Percentiles rank a stretch among this genome's conserved stretches.
phyloP scores from a whole-genome alignment of 345 rosid species.

The Brassica nigra region DNA sequence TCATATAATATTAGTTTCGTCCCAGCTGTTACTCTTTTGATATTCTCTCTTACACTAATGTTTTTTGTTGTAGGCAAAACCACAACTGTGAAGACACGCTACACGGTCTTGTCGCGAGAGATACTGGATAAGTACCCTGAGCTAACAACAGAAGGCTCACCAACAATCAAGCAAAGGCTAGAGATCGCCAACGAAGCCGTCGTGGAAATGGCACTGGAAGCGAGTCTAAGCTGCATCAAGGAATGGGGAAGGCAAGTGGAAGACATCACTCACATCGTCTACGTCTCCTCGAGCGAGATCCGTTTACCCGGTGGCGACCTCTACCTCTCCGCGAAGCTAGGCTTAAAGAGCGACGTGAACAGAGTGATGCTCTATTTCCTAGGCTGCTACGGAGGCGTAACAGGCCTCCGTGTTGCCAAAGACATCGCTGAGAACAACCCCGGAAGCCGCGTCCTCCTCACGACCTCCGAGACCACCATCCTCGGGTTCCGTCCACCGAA shows the following conservation, averaged over 20 bases:
- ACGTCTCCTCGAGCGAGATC: constrained; percentile 91
- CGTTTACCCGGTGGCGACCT: constrained; percentile 96
- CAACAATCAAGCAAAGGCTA: constrained; percentile 83
- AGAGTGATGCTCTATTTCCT: constrained; percentile 91
- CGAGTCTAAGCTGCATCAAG: constrained; percentile 75
- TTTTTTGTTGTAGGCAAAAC: constrained; percentile 64
- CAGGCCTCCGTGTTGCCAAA: constrained; percentile 93
- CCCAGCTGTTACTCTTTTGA: neutral
- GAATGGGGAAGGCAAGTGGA: constrained; percentile 78
- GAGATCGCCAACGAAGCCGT: constrained; percentile 90
- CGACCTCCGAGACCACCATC: constrained; percentile 91
- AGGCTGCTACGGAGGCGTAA: constrained; percentile 88
- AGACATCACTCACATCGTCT: constrained; percentile 88
- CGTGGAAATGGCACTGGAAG: constrained; percentile 80
- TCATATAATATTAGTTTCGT: neutral
- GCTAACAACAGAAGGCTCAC: constrained; percentile 71
- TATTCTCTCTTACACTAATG: neutral
- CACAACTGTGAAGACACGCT: constrained; percentile 92
- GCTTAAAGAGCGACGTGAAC: constrained; percentile 65
- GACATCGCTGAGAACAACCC: constrained; percentile 97
- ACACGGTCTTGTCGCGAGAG: constrained; percentile 86
- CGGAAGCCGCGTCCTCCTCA: constrained; percentile 74
- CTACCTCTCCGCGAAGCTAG: constrained; percentile 68
- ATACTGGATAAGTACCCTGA: constrained; percentile 82
- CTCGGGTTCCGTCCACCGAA: constrained; percentile 91